Conservation (phyloP, 1,139 yeast genomes). For the Sugiyamaella grinbergsii region DNA sequence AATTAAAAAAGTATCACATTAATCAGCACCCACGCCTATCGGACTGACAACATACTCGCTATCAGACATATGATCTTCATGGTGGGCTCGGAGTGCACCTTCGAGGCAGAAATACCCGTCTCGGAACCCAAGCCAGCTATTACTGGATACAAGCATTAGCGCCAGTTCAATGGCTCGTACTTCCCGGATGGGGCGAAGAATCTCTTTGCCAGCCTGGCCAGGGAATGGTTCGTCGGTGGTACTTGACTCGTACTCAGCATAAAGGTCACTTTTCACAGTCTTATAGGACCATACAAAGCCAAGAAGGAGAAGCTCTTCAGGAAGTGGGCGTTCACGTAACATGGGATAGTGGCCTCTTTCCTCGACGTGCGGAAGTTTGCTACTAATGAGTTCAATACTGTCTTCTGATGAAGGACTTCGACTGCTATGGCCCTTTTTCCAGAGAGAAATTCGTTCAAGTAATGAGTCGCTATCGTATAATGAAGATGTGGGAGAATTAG, state of each 20-base stretch:
- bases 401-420: slow-evolving; percentile 22
- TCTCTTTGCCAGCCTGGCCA: slow-evolving; percentile 27
- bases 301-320: slow-evolving; percentile 28
- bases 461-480: slow-evolving; percentile 2
- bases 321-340: slow-evolving; percentile 30
- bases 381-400: slow-evolving; percentile 28
- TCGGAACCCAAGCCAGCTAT: slow-evolving; percentile 13
- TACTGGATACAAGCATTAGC: slow-evolving; percentile 16
- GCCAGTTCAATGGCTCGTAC: slow-evolving; percentile 29
- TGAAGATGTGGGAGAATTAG: neutral
- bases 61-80: slow-evolving; percentile 22
- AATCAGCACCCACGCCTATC: neutral
- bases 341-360: slow-evolving; percentile 26
- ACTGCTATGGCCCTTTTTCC: slow-evolving; percentile 16
- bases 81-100: slow-evolving; percentile 8
- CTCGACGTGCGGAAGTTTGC: slow-evolving; percentile 27
- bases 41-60: slow-evolving; percentile 19
- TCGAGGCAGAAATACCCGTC: slow-evolving; percentile 14
- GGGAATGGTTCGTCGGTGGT: slow-evolving; percentile 32
- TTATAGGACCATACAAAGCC: slow-evolving; percentile 29
- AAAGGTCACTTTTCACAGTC: slow-evolving; percentile 19
- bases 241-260: slow-evolving; percentile 25
- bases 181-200: slow-evolving; percentile 24
- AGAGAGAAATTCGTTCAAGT: slow-evolving; percentile 6
- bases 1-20: too few relatives aligned